Conservation (phyloP, 108 stramenopile genomes). For the Tribonema minus region DNA sequence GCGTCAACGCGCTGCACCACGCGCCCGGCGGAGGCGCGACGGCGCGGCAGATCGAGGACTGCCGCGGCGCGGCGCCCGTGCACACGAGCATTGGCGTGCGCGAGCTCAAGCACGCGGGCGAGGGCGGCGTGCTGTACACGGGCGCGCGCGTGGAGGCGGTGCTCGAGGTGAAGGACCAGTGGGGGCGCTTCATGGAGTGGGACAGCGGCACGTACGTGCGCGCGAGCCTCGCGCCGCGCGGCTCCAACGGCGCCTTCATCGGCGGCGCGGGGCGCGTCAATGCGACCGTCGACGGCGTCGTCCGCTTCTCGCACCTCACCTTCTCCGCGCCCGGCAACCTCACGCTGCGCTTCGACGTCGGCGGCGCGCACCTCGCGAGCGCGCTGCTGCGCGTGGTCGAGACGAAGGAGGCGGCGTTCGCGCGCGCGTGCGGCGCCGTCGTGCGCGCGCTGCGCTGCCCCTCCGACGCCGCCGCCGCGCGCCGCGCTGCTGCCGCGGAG, state of each 20-base stretch:
- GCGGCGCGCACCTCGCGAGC: background rate
- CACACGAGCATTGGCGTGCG: slow-evolving; percentile 3
- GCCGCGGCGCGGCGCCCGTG: background rate
- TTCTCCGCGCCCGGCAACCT: slow-evolving; percentile 18
- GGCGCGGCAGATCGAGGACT: background rate
- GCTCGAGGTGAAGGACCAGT: slow-evolving; percentile 29
- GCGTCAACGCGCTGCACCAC: background rate
- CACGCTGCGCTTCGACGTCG: slow-evolving; percentile 15
- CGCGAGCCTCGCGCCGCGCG: background rate
- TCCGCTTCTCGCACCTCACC: slow-evolving; percentile 5
- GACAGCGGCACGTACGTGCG: slow-evolving; percentile 17
- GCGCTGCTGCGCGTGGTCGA: slow-evolving; percentile 7
- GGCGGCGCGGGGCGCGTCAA: slow-evolving; percentile 7
- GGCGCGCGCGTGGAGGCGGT: slow-evolving; percentile 7
- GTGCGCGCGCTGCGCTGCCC: slow-evolving; percentile 11
- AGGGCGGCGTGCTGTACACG: background rate
- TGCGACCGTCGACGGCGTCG: slow-evolving; percentile 7
- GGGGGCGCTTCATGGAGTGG: background rate
- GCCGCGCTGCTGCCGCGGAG: background rate
- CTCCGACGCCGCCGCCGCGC: background rate
- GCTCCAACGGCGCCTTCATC: slow-evolving; percentile 15
- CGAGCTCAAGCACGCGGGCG: slow-evolving; percentile 1
- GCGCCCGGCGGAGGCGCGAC: background rate
- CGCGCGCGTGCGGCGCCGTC: background rate
- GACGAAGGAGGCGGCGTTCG: slow-evolving; percentile 4